Base-by-base conservation (phyloP, 176 grass and related monocot species). In the Leersia perrieri region DNA sequence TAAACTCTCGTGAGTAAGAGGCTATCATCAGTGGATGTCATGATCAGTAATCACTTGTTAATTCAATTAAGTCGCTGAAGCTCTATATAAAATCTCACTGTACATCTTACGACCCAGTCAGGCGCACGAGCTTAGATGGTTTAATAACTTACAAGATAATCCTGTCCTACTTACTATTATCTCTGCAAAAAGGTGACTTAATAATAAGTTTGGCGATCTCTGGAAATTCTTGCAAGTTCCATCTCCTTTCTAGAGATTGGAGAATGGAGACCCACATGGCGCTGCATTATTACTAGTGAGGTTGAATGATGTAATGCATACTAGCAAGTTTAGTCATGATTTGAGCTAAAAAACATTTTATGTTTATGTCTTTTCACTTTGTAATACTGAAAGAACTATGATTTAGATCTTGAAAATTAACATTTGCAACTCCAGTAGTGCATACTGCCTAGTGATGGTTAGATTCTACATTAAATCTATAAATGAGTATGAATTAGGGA, bases 381-480 rank as follows among this genome's bases (percentile, higher is more conserved):
- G 20, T 57, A 16, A 9, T 16, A 42, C 13, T 35, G 63, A 22
- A 23, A 80, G 31, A 55, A 29, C 32, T 39, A 68, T 80, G 44
- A 80, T 39, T 35, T 57, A 31, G 64, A 80, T 80, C 64, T 57
- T 80, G 77, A 36, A 49, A 55, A 26, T 1, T 68, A 2, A 16
- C 51, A 23, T 5, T 53, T 34, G 63, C 9, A 36, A 26, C 33
- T 66, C 76, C 29, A 23, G 11, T 49, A 64, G 58, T 63, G 41
- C 29, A 7, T 42, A 51, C 47, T 22, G 18, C 53, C 22, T 23
- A 57, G 22, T 10, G 53, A 2, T 53, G 77, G 2, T 63, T 16
- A 51, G 29, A 34, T 53, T 65, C 75, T 18, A 51, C 13, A 25
- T 1, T 25, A 78, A 12, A 16, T 26, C 7, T 23, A 23, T 60